Evolutionary conservation across 495 filamentous ascomycete genomes (phyloP).

Genomic region (Rostrohypoxylon terebratum): DNA sequence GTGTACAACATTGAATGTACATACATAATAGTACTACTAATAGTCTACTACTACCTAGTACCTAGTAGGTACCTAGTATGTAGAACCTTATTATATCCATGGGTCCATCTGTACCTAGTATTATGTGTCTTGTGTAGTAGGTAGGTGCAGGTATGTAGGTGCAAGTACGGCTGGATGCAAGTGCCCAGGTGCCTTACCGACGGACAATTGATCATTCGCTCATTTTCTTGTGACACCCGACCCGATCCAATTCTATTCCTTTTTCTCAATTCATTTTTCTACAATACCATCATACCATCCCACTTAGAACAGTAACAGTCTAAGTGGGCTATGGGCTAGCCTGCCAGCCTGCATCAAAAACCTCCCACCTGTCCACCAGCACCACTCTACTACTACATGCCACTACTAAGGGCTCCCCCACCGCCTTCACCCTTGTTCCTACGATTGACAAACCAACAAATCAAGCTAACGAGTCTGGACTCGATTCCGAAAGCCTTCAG

Average conservation of each 20-base stretch:
- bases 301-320: neutral
- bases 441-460: conserved; percentile 20
- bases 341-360: conserved; percentile 15
- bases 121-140: too few species aligned
- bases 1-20: neutral
- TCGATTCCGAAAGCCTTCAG: neutral
- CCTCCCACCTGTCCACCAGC: conserved; percentile 4
- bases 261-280: conserved; percentile 5
- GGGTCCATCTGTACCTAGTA: too few species aligned
- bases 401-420: neutral
- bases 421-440: conserved; percentile 1
- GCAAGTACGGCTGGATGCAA: neutral
- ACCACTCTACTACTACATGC: neutral
- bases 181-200: conserved; percentile 14
- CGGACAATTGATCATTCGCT: conserved; percentile 36
- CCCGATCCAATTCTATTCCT: conserved; percentile 9
- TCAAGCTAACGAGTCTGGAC: conserved; percentile 7
- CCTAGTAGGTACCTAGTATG: too few species aligned
- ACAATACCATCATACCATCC: conserved; percentile 16
- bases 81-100: too few species aligned
- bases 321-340: neutral
- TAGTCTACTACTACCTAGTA: too few species aligned
- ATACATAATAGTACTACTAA: too few species aligned
- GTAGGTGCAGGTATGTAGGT: neutral
- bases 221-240: conserved; percentile 25